A percentile compares a stretch with the other conserved stretches of the same genome.
phyloP scores from a whole-genome alignment of 805 yeast genomes.

The Barnettozyma californica region DNA sequence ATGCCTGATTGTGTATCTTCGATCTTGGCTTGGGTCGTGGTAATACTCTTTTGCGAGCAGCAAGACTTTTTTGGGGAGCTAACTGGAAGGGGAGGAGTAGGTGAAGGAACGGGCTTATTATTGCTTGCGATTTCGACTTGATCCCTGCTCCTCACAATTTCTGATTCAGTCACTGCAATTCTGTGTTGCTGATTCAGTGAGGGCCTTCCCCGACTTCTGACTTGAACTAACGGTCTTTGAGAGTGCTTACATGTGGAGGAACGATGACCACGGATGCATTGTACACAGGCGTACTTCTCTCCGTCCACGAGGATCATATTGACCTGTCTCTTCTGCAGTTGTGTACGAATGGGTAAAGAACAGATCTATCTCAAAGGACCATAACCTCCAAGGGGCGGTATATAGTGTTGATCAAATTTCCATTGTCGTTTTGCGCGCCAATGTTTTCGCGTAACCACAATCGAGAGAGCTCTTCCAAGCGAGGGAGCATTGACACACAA shows the following conservation, averaged over 20 bases:
- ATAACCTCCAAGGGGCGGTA: not conserved
- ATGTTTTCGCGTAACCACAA: not conserved
- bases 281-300: conserved; percentile 66
- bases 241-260: conserved; percentile 75
- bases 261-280: conserved; percentile 81
- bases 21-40: not conserved
- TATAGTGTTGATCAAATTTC: not conserved
- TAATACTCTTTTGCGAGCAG: conserved; percentile 1
- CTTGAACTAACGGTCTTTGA: conserved; percentile 66
- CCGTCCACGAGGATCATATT: conserved; percentile 69
- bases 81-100: not conserved
- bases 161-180: conserved; percentile 25
- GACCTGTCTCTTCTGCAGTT: not conserved
- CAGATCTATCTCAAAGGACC: not conserved
- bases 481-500: not conserved
- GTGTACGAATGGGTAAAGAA: not conserved
- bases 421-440: not conserved
- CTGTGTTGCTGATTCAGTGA: conserved; percentile 36
- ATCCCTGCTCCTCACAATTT: conserved; percentile 14
- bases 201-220: conserved; percentile 75
- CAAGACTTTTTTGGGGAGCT: not conserved
- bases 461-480: not conserved
- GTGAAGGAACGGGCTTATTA: not conserved
- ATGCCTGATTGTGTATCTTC: not conserved
- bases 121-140: conserved; percentile 12